Percentiles rank a stretch among this genome's conserved stretches.
Evolutionary conservation across 768 basidiomycete species (phyloP).

Genomic region (Suillus placidus): DNA sequence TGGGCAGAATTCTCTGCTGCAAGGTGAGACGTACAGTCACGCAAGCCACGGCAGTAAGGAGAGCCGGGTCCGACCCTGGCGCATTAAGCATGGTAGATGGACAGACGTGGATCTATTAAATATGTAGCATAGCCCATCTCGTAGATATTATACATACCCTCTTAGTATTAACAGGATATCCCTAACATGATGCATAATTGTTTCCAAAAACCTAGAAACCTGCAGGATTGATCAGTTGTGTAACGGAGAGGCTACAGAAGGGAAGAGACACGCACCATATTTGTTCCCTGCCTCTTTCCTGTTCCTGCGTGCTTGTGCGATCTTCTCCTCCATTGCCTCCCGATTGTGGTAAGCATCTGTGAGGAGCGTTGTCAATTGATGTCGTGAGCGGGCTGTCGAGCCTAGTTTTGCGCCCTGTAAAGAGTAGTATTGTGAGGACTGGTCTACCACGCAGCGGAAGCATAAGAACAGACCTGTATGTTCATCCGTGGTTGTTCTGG

Average conservation of each 20-base stretch:
- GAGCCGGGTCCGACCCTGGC: background rate
- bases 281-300: conserved; percentile 91
- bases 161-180: background rate
- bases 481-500: conserved; percentile 77
- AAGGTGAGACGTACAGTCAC: conserved; percentile 9
- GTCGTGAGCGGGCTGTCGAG: conserved; percentile 68
- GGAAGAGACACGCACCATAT: conserved; percentile 63
- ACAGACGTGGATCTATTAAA: background rate
- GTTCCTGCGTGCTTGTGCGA: conserved; percentile 81
- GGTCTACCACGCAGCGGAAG: background rate
- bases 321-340: conserved; percentile 79
- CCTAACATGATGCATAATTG: conserved; percentile 1
- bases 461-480: conserved; percentile 52
- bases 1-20: conserved; percentile 31
- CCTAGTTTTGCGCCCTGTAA: conserved; percentile 70
- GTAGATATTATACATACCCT: conserved; percentile 23
- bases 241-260: too few species aligned
- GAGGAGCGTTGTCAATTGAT: conserved; percentile 79
- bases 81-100: conserved; percentile 1
- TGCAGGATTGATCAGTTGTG: conserved; percentile 6
- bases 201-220: conserved; percentile 25
- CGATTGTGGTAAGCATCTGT: conserved; percentile 85
- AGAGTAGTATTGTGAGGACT: background rate
- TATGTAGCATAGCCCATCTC: conserved; percentile 27
- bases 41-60: background rate